Evolutionary conservation across 2,329 filamentous ascomycete species (phyloP).

Genomic region (Fusarium zealandicum): DNA sequence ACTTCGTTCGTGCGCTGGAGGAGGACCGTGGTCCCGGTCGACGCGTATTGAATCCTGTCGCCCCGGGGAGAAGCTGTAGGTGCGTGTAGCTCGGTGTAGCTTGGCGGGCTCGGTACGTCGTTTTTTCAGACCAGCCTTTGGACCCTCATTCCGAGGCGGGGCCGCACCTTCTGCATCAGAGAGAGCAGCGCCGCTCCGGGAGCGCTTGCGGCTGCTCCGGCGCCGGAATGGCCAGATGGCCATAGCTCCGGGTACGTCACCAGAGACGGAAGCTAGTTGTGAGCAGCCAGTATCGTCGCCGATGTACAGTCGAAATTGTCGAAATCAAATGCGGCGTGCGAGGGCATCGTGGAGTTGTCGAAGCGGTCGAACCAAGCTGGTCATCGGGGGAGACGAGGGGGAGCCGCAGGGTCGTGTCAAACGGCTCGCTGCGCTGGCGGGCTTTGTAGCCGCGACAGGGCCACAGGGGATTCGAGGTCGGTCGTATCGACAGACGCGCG

Average conservation of each 20-base stretch:
- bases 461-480: constrained; percentile 20
- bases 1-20: constrained; percentile 35
- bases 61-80: constrained; percentile 69
- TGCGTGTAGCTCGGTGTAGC: constrained; percentile 56
- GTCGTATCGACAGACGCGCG: constrained; percentile 23
- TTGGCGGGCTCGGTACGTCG: constrained; percentile 57
- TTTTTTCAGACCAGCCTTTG: constrained; percentile 48
- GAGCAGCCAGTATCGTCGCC: constrained; percentile 33
- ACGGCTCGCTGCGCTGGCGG: constrained; percentile 35
- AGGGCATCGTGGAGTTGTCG: constrained; percentile 42
- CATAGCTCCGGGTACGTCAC: constrained; percentile 58
- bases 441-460: constrained; percentile 26
- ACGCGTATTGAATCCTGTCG: constrained; percentile 62
- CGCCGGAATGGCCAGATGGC: constrained; percentile 85
- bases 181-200: constrained; percentile 60
- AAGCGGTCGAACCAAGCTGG: constrained; percentile 36
- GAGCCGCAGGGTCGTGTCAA: constrained; percentile 35
- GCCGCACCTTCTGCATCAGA: constrained; percentile 58
- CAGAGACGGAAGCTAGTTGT: constrained; percentile 35
- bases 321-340: constrained; percentile 39
- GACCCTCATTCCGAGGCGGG: constrained; percentile 47
- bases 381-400: constrained; percentile 35
- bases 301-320: constrained; percentile 34
- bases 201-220: constrained; percentile 70
- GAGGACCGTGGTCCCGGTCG: constrained; percentile 34